Evolutionary conservation across 768 basidiomycete species (phyloP).

Genomic region (Hemileccinum impolitum): DNA sequence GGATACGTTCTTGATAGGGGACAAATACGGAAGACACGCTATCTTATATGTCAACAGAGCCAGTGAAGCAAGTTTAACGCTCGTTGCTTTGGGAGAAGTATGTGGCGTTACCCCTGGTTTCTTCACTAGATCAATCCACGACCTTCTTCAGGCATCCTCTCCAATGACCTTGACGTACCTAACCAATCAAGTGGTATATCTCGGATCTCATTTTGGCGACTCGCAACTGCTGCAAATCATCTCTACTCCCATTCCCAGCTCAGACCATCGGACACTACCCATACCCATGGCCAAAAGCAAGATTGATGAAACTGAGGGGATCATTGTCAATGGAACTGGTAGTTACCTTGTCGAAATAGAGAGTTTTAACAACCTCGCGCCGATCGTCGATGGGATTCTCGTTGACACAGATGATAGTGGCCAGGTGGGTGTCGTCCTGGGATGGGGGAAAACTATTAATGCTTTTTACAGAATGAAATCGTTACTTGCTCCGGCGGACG

Average conservation of each 20-base stretch:
- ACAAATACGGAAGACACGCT: constrained; percentile 66
- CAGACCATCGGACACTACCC: constrained; percentile 44
- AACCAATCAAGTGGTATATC: constrained; percentile 62
- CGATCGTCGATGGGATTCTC: constrained; percentile 76
- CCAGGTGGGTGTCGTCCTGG: constrained; percentile 44
- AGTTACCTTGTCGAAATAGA: constrained; percentile 61
- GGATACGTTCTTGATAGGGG: constrained; percentile 58
- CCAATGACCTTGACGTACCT: constrained; percentile 72
- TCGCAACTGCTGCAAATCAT: constrained; percentile 71
- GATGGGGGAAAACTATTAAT: neutral
- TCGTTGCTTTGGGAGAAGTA: constrained; percentile 74
- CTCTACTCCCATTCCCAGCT: constrained; percentile 38
- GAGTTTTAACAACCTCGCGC: constrained; percentile 73
- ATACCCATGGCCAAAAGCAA: constrained; percentile 48
- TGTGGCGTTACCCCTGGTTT: constrained; percentile 4
- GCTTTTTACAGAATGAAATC: constrained; percentile 56
- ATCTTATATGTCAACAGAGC: constrained; percentile 55
- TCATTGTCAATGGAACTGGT: constrained; percentile 50
- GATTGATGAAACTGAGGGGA: constrained; percentile 34
- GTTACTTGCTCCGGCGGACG: constrained; percentile 83
- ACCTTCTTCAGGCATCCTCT: constrained; percentile 54
- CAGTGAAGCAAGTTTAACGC: constrained; percentile 37
- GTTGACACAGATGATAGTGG: constrained; percentile 70
- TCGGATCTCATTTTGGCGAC: constrained; percentile 81
- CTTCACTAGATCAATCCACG: constrained; percentile 7